Conservation (phyloP, 2,329 filamentous ascomycete species). For the Phoma sp. region DNA sequence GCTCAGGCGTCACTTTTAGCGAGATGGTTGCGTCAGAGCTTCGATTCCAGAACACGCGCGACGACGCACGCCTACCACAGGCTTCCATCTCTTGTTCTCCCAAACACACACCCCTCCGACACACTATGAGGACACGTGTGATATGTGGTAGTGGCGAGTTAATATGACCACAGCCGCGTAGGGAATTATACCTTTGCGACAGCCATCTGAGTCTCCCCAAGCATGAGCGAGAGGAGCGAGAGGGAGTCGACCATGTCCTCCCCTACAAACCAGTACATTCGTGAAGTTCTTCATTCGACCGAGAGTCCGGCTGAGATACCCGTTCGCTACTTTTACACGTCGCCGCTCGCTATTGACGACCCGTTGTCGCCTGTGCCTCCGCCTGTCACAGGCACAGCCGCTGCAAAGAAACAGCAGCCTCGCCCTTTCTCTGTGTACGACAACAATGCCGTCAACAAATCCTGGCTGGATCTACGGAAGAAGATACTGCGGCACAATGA, state of each 20-base stretch:
- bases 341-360: slow-evolving; percentile 83
- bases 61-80: slow-evolving; percentile 19
- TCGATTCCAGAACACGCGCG: slow-evolving; percentile 23
- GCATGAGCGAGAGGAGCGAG: slow-evolving; percentile 27
- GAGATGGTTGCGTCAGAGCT: slow-evolving; percentile 39
- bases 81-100: slow-evolving; percentile 23
- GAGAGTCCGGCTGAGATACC: slow-evolving; percentile 44
- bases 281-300: slow-evolving; percentile 50
- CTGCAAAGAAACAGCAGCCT: slow-evolving; percentile 64
- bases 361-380: slow-evolving; percentile 73
- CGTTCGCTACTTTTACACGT: slow-evolving; percentile 78
- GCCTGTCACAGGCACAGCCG: slow-evolving; percentile 55
- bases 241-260: slow-evolving; percentile 33
- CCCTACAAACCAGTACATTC: slow-evolving; percentile 52
- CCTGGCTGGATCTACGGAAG: slow-evolving; percentile 70
- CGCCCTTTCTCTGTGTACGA: slow-evolving; percentile 81
- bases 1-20: slow-evolving; percentile 31
- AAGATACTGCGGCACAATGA: slow-evolving; percentile 54
- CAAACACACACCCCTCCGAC: slow-evolving; percentile 3
- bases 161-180: slow-evolving; percentile 20
- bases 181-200: neutral
- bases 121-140: slow-evolving; percentile 17
- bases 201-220: neutral
- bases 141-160: slow-evolving; percentile 10
- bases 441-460: slow-evolving; percentile 77